Evolutionary conservation across 345 rosid genomes (phyloP), one percentile per base, ranked within the genome.

Genomic region (Brassica juncea): DNA sequence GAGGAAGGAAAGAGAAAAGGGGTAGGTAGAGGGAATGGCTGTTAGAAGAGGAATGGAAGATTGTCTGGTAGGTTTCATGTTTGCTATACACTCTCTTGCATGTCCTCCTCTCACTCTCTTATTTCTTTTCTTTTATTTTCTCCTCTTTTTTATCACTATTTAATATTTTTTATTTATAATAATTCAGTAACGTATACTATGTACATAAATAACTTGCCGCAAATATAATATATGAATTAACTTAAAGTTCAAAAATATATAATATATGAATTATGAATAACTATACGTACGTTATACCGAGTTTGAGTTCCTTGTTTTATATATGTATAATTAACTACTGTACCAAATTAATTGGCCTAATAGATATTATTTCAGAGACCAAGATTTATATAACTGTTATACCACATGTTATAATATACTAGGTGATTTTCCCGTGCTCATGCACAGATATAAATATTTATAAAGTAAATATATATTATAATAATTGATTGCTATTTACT

Each of bases 21-120:
- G 83, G 76, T 80, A 75, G 83, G 83, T 80, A 75, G 25, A 70
- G 55, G 83, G 83, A 75, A 80, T 57, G 83, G 83, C 83, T 80
- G 80, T 75, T 80, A 80, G 80, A 70, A 44, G 72, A 75, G 8
- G 80, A 75, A 70, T 44, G 83, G 80, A 70, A 64, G 83, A 30
- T 80, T 71, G 44, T 80, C 70, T 57, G 80, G 83, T 80, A 70
- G 83, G 83, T 80, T 69, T 42, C 80, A 61, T 55, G 23, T 47
- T 21, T 10, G 14, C 9, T 57, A 34, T 55, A 39, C 25, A 73
- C 73, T 79, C 42, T 57, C 35, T 27, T 60, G 60, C 62, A 64
- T 71, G 25, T 77, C 54, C 1, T 64, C 35, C 16, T 71, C 25
- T 35, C 15, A 5, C 8, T 39, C 23, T n/a, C 15, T 35, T 0